These are phyloP conservation scores for Huntiella savannae DNA, from an alignment of 2,329 filamentous ascomycete species.

Conservation along the genomic window DNA sequence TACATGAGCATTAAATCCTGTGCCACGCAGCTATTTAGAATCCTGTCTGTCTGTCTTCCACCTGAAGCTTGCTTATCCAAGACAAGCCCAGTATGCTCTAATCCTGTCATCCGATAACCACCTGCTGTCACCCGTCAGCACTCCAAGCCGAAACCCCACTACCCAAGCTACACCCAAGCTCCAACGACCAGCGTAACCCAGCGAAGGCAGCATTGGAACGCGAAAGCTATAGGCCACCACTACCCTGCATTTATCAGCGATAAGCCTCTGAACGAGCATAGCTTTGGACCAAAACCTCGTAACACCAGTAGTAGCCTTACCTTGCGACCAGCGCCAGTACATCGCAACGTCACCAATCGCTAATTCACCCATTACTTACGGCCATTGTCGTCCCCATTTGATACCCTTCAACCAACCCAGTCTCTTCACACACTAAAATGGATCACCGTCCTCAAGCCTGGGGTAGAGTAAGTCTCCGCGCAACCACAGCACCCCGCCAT, in stretches of 20 bases:
- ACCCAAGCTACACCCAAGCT: too few relatives aligned
- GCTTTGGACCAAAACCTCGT: neutral
- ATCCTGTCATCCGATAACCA: too few relatives aligned
- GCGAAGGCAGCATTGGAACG: slow-evolving; percentile 12
- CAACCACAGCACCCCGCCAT: neutral
- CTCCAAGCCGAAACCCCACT: too few relatives aligned
- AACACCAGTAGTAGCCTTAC: slow-evolving; percentile 3
- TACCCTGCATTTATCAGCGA: neutral
- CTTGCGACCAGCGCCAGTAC: neutral
- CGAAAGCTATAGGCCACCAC: slow-evolving; percentile 10
- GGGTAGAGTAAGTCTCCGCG: slow-evolving; percentile 41
- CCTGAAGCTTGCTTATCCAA: too few relatives aligned
- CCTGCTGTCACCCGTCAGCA: too few relatives aligned
- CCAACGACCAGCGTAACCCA: neutral
- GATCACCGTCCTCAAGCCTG: slow-evolving; percentile 56
- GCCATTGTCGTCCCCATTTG: neutral
- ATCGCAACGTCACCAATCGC: neutral
- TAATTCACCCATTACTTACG: neutral
- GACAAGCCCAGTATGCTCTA: too few relatives aligned
- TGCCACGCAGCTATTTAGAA: too few relatives aligned
- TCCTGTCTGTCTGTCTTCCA: too few relatives aligned
- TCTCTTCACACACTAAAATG: slow-evolving; percentile 25
- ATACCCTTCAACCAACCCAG: slow-evolving; percentile 1
- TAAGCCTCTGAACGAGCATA: neutral
- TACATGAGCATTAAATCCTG: too few relatives aligned